Base-by-base conservation (phyloP, 768 basidiomycete genomes). In the Hypholoma fasciculare region DNA sequence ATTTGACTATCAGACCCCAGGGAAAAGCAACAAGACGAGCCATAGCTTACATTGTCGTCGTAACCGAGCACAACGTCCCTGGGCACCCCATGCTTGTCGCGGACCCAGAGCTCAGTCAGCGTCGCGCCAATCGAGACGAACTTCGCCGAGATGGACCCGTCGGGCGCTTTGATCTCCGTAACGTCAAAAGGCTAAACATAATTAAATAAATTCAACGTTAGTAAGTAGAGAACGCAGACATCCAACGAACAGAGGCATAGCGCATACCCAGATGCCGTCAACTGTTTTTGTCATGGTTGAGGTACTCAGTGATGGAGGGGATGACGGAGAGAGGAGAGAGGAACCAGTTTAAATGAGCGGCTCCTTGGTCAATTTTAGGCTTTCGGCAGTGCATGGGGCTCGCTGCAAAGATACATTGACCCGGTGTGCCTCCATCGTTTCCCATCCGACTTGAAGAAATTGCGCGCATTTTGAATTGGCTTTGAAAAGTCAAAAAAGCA, bases 51-150 rank as follows among this genome's bases (percentile, higher is more conserved):
- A 55, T 79, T 80, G 61, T 85, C 78, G 60, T 85, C 83, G 60
- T 83, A 86, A 1, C 84, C 84, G 1, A 85, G 71, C n/a, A 85
- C 71, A 9, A 87, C 76, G 65, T 86, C 83, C 48, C 79, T 71
- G 5, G 72, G 58, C n/a, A 73, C 72, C 3, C 81, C 80, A 54
- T 71, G 61, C 66, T 74, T 81, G 65, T 84, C 83, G 57, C 81
- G 80, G 2, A 83, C 82, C 79, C 79, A 82, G 3, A 86, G 67
- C 58, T 83, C 78, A 2, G 82, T 82, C 66, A 85, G 61, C 1
- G 82, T 84, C 26, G 84, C 80, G 4, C 85, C 84, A 54, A 82
- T 74, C 2, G 80, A 78, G 13, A 86, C 81, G 59, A 86, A 84
- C 51, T 79, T 83, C 14, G 84, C 85, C 4, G 75, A 78, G 57